Percentiles rank a stretch among this genome's conserved stretches.
Conservation (phyloP, 805 yeast genomes). For the Nakazawaea holstii region DNA sequence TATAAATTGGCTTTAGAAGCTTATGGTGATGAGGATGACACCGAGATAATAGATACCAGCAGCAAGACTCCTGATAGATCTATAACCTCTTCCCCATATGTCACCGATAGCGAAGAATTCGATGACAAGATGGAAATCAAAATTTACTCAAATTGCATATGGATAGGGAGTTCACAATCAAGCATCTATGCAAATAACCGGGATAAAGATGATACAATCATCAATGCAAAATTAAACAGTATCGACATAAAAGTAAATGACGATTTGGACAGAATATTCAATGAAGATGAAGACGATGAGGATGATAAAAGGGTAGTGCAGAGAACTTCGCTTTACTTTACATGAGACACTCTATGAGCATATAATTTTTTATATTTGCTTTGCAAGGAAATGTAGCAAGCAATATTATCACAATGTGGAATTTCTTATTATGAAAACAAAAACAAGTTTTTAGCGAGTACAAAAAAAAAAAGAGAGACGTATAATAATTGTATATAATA, state of each 20-base stretch:
- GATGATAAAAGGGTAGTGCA: background rate
- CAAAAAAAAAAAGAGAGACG: too few species aligned
- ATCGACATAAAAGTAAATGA: slow-evolving; percentile 6
- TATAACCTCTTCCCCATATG: background rate
- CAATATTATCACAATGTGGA: too few species aligned
- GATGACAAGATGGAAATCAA: slow-evolving; percentile 5
- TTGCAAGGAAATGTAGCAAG: too few species aligned
- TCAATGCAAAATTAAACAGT: background rate
- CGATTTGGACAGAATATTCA: slow-evolving; percentile 5
- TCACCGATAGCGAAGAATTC: background rate
- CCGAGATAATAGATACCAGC: background rate
- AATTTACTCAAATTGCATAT: slow-evolving; percentile 8
- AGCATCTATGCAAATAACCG: background rate
- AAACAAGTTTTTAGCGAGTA: too few species aligned
- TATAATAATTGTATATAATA: too few species aligned
- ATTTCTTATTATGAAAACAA: too few species aligned
- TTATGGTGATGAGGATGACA: slow-evolving; percentile 1
- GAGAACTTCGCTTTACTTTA: slow-evolving; percentile 9
- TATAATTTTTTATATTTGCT: too few species aligned
- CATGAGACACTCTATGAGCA: background rate
- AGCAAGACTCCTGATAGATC: background rate
- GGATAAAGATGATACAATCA: background rate
- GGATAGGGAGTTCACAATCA: slow-evolving; percentile 6
- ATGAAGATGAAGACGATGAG: slow-evolving; percentile 6
- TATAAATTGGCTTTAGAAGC: slow-evolving; percentile 7